Evolutionary conservation across 768 basidiomycete species (phyloP), one percentile per base, ranked within the genome.

Genomic region (Leccinum fibrillosum): DNA sequence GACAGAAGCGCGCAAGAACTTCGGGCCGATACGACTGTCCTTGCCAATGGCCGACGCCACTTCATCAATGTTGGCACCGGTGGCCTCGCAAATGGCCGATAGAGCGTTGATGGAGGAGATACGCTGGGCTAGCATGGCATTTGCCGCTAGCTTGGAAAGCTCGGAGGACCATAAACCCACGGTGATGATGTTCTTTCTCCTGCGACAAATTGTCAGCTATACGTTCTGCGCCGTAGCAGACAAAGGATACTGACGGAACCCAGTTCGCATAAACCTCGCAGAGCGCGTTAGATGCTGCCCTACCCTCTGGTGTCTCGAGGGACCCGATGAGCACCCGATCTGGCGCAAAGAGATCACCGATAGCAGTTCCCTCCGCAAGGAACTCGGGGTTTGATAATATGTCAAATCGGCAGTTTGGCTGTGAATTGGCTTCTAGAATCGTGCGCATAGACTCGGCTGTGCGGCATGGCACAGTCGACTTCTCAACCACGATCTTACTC

Each of bases 361-460:
- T 95, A 55, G 97, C 97, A 35, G 97, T 98, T 62, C 97, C 97
- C 76, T 99, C 97, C 7, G 97, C 97, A 49, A 99, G 82, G 81
- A 99, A 99, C 73, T 99, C 97, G 57, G 97, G 97, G 80, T 99
- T 99, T 69, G 97, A 98, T 64, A 99, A 88, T 72, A 99, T 98
- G 71, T 98, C 94, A 69, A 99, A 99, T 59, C 85, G 86, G 76
- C 89, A 88, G 66, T 88, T 87, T 57, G 90, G 86, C 70, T 87
- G 92, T 39, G 96, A 96, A 81, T 99, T 99, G 65, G 96, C 94
- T 75, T 98, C 95, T 55, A 99, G 87, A 75, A 99, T 98, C 54
- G 92, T 97, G 67, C 96, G 92, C 97, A 99, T 99, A 19, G 95
- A 96, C 76, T 97, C 92, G 59, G 97, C 97, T 7, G 97, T 99